These are phyloP conservation scores for Musa itinerans DNA, from an alignment of 176 grass and related monocot species.

Conservation along the genomic window DNA sequence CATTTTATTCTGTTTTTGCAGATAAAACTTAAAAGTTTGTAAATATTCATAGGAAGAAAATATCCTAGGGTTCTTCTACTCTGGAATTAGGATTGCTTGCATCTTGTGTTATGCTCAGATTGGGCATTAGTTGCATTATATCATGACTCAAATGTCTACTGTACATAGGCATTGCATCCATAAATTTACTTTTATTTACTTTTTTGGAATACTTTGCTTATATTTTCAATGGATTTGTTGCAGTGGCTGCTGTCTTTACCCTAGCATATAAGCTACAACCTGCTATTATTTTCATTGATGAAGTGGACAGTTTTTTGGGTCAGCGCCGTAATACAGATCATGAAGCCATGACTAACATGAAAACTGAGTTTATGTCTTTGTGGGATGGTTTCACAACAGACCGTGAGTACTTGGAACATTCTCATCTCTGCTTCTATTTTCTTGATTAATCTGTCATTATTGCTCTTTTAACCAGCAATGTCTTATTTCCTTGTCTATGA, in stretches of 20 bases:
- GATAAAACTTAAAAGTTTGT: too few relatives aligned
- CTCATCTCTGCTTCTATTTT: not conserved
- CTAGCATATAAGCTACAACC: constrained; percentile 89
- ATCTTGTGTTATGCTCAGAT: too few relatives aligned
- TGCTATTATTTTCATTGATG: constrained; percentile 96
- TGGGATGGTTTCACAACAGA: constrained; percentile 99
- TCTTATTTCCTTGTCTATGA: not conserved
- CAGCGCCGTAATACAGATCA: constrained; percentile 72
- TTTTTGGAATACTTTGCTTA: not conserved
- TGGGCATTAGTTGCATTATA: too few relatives aligned
- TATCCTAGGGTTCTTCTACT: too few relatives aligned
- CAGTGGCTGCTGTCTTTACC: constrained; percentile 88
- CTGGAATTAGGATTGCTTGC: too few relatives aligned
- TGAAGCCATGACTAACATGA: constrained; percentile 96
- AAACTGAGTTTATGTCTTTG: constrained; percentile 99
- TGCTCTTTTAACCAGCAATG: not conserved
- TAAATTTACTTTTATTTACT: not conserved
- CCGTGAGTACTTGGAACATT: constrained; percentile 38
- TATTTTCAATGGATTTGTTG: constrained; percentile 4
- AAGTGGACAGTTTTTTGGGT: constrained; percentile 94
- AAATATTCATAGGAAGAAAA: too few relatives aligned
- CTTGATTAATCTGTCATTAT: not conserved
- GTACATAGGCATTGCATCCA: too few relatives aligned
- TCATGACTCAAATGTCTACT: too few relatives aligned
- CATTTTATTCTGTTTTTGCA: too few relatives aligned